Base-by-base conservation (phyloP, 176 grass and related monocot species). In the Eleusine indica region DNA sequence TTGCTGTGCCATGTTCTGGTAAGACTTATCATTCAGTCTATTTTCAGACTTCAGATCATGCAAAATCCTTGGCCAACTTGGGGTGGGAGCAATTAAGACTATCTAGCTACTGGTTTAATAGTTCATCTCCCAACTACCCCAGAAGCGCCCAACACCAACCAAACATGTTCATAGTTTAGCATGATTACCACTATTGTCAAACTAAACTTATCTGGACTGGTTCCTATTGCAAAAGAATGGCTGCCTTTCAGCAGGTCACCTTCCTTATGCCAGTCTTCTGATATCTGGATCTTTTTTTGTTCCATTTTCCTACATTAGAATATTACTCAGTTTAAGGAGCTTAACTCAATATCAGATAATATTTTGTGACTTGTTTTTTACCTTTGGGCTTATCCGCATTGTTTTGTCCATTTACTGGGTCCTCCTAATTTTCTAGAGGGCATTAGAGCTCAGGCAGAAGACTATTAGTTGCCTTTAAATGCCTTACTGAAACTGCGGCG, bases 91-190 rank as follows among this genome's bases (percentile, higher is more conserved):
- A 19, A 90, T 87, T 63, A 87, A 80, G 43, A 37, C 75, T 64
- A 46, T 28, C 75, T 80, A 90, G 60, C 89, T 84, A 83, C 75
- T 69, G 53, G 69, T 80, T 86, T 68, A 80, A 70, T 83, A 70
- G 62, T 84, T 75, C 70, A 79, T 75, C 52, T 74, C 78, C 68
- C 63, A 83, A 83, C 84, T 79, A 83, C 84, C 74, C 52, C 29
- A 3, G 48, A 82, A 78, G 51, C 48, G 6, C 84, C 80, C 42
- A 74, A n/a, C 30, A 81, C 69, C 74, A 86, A 80, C 81, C 62
- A 63, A 35, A 70, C 35, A 0, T 83, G 62, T 70, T 61, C 40
- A 40, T 86, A 49, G 71, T 47, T 86, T 73, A 29, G 49, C 57
- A 73, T 80, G 29, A 58, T 79, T 66, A 30, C 52, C 52, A 2